Evolutionary conservation across 108 stramenopile genomes (phyloP), one percentile per base, ranked within the genome.

Genomic region (Mayamaea pseudoterrestris): DNA sequence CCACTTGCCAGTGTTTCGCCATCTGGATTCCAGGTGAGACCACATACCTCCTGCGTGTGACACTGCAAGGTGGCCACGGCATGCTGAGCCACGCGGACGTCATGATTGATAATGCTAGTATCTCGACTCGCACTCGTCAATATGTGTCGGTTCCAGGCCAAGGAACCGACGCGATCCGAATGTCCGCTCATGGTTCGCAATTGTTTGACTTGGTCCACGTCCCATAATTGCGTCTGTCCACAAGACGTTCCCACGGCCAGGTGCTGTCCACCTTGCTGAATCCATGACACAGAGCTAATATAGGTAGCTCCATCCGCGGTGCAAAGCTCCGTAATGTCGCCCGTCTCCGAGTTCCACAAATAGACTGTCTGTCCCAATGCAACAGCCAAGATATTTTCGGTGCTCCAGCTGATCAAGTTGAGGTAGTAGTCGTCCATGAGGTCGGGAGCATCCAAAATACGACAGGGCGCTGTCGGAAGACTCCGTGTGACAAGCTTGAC

Each of bases 361-460:
- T 98, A 99, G 3, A 99, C 96, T n/a, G 92, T 92, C 57, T 94
- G 94, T 8, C 75, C 65, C 27, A 99, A 58, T 2, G 98, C 98
- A 3, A 99, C 97, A 4, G 98, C 98, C 16, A 99, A 63, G 31
- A 93, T 54, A 61, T 99, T 96, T 59, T 73, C 80, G 41, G 72
- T 71, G 49, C 90, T 76, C 96, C 96, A 98, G 43, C 78, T 79
- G 6, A 98, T 62, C 17, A 98, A 65, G 61, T 98, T 98, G 34
- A 98, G 78, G 61, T 98, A 98, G 69, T 98, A 96, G 55, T 96
- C 95, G 57, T 96, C 93, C 44, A 94, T 77, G 27, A 98, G 53
- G 30, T 94, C 97, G 1, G 97, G 97, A 20, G 95, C 97, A 67
- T 96, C 95, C 30, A 99, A 69, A 57, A 97, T 91, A 7, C 96